Conservation (phyloP, 352 stramenopile genomes). For the Globisporangium canariense region DNA sequence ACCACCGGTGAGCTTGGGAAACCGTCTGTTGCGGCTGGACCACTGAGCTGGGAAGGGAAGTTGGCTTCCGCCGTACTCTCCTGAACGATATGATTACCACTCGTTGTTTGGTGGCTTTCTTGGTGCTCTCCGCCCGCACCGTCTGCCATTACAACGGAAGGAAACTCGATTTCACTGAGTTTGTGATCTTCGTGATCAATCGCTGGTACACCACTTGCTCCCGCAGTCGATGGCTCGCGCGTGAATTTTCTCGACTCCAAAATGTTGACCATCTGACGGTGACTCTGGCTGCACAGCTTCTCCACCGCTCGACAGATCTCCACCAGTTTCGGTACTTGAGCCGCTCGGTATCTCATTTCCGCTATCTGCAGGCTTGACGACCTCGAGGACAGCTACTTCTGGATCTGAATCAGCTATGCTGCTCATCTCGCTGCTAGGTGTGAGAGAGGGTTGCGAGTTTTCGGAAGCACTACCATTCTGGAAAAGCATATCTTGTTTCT, state of each 20-base stretch:
- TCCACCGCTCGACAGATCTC: neutral
- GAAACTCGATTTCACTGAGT: neutral
- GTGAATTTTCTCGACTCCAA: too few species aligned
- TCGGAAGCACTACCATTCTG: neutral
- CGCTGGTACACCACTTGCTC: neutral
- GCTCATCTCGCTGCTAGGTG: too few species aligned
- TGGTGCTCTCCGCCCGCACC: neutral
- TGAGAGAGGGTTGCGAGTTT: neutral
- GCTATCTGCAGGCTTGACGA: neutral
- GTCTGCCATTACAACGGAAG: neutral
- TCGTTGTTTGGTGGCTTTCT: neutral
- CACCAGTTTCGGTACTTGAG: neutral
- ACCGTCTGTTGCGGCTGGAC: neutral
- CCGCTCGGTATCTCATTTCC: neutral
- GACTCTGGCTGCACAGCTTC: neutral
- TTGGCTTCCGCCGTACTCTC: neutral
- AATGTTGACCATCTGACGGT: neutral
- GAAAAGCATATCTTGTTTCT: neutral
- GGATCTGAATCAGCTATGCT: neutral
- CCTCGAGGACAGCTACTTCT: neutral
- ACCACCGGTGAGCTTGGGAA: neutral
- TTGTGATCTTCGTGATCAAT: neutral
- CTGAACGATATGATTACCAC: neutral
- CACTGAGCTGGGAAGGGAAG: neutral
- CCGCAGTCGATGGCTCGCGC: neutral